Evolutionary conservation across 2,329 filamentous ascomycete genomes (phyloP).

Genomic region (Claviceps fusiformis): DNA sequence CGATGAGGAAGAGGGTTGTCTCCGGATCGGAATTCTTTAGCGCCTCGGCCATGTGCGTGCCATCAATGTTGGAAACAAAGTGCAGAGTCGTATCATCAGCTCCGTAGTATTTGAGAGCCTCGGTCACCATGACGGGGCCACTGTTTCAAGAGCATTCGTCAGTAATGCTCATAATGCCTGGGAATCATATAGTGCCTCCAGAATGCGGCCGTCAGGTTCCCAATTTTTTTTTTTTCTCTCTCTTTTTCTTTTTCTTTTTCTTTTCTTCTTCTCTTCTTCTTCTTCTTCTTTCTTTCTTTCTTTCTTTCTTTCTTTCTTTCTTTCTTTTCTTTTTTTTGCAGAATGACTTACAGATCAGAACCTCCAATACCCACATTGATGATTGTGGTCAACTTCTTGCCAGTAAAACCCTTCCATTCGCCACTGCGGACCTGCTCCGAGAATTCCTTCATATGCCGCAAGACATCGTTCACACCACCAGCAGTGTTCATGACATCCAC

Average conservation of each 20-base stretch:
- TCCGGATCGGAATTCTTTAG: conserved; percentile 81
- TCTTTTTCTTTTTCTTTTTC: no score
- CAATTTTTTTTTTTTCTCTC: no score
- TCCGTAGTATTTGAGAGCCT: conserved; percentile 91
- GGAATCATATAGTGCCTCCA: no score
- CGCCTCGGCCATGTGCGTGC: conserved; percentile 93
- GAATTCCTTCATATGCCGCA: conserved; percentile 98
- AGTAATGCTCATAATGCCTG: neutral
- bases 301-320: no score
- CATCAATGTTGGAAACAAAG: conserved; percentile 99
- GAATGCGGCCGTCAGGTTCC: no score
- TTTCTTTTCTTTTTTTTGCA: no score
- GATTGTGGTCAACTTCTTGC: conserved; percentile 93
- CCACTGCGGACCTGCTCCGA: conserved; percentile 88
- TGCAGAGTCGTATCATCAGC: conserved; percentile 77
- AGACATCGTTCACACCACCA: conserved; percentile 77
- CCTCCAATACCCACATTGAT: conserved; percentile 97
- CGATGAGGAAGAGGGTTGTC: conserved; percentile 96
- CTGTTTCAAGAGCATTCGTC: conserved; percentile 27
- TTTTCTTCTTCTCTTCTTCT: no score
- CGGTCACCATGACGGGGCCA: conserved; percentile 96
- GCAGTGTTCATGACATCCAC: conserved; percentile 83
- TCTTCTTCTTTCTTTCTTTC: no score
- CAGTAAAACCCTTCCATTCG: conserved; percentile 92
- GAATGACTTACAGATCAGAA: conserved; percentile 75